Conservation (phyloP, 2,329 filamentous ascomycete species). For the Raffaelea arxii region DNA sequence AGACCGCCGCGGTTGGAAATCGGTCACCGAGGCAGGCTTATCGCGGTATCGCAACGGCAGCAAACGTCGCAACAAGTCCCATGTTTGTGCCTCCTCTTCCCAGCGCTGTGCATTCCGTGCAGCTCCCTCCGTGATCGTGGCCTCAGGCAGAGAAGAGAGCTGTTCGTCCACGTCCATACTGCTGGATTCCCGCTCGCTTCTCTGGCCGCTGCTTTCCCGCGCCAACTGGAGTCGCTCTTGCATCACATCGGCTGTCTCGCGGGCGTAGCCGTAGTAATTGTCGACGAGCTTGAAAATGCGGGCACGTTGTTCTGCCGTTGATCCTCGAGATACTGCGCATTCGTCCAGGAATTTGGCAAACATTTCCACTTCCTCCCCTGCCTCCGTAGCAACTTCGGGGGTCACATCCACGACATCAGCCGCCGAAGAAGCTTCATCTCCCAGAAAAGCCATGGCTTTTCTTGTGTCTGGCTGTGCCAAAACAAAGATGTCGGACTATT, state of each 20-base stretch:
- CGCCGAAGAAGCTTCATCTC: conserved; percentile 22
- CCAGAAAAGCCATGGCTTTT: conserved; percentile 19
- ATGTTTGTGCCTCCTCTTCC: conserved; percentile 80
- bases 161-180: conserved; percentile 48
- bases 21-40: conserved; percentile 17
- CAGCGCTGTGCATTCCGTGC: conserved; percentile 49
- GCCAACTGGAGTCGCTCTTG: conserved; percentile 27
- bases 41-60: conserved; percentile 58
- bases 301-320: conserved; percentile 46
- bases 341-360: conserved; percentile 78
- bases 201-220: conserved; percentile 8
- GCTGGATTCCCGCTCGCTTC: too few species aligned
- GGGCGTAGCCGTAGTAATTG: conserved; percentile 50
- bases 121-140: conserved; percentile 12
- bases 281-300: conserved; percentile 60
- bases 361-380: conserved; percentile 73
- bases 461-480: not conserved
- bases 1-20: conserved; percentile 11
- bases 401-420: conserved; percentile 26
- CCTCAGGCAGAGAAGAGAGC: conserved; percentile 20
- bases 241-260: conserved; percentile 32
- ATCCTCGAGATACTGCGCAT: conserved; percentile 45
- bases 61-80: conserved; percentile 72
- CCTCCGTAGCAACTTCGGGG: conserved; percentile 25
- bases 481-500: too few species aligned